These are phyloP conservation scores for Dothistroma septosporum DNA, from an alignment of 2,329 filamentous ascomycete genomes.

Conservation along the genomic window DNA sequence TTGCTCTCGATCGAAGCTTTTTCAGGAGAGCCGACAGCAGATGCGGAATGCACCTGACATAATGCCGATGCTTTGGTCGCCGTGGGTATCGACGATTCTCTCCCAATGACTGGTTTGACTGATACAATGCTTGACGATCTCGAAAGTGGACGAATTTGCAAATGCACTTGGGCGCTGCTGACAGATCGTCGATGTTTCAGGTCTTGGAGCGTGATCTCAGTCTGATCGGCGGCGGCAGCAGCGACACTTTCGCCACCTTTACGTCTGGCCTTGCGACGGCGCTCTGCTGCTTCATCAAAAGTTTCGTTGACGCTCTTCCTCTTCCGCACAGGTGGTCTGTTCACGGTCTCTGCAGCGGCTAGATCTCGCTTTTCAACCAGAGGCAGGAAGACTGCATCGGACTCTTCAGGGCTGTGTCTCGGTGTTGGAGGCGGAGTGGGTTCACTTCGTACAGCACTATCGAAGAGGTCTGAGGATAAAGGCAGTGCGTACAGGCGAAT, in stretches of 20 bases:
- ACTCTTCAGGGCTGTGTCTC: conserved; percentile 2
- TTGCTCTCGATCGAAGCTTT: conserved; percentile 23
- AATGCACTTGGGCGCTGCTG: conserved; percentile 24
- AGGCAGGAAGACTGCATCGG: conserved; percentile 27
- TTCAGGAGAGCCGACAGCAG: conserved; percentile 7
- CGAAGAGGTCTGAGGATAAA: conserved; percentile 42
- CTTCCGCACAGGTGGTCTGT: conserved; percentile 35
- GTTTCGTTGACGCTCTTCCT: conserved; percentile 41
- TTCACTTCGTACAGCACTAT: conserved; percentile 10
- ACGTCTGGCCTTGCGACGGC: conserved; percentile 40
- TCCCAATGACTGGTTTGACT: conserved; percentile 17
- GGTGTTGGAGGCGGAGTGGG: conserved; percentile 30
- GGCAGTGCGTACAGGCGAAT: conserved; percentile 40
- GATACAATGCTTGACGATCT: conserved; percentile 32
- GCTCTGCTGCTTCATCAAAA: conserved; percentile 47
- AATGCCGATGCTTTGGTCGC: conserved; percentile 26
- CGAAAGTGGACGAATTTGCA: conserved; percentile 27
- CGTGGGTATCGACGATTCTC: conserved; percentile 20
- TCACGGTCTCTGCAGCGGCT: conserved; percentile 17
- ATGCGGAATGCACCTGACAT: conserved; percentile 25
- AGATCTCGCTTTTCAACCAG: neutral
- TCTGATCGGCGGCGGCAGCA: conserved; percentile 38
- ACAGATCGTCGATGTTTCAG: conserved; percentile 33
- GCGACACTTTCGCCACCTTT: conserved; percentile 43
- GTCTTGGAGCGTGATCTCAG: conserved; percentile 25